phyloP scores from a whole-genome alignment of 78 protist genomes.

The Tieghemostelium lacteum region DNA sequence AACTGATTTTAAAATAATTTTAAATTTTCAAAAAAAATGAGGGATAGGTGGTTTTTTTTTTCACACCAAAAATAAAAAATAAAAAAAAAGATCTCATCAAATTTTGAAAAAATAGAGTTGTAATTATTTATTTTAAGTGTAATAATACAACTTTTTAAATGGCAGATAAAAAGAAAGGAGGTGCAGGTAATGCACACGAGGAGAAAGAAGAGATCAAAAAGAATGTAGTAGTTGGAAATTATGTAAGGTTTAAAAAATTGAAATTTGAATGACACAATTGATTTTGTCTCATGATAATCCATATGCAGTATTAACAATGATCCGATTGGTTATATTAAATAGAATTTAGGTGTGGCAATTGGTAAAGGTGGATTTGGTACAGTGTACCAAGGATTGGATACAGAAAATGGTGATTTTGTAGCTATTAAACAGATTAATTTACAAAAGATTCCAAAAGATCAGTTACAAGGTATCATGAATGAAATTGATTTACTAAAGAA shows the following conservation, averaged over 20 bases:
- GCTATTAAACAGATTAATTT: conserved; percentile 92
- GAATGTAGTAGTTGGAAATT: conserved; percentile 31
- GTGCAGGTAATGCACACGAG: too few relatives aligned
- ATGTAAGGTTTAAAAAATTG: too few relatives aligned
- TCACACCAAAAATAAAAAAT: too few relatives aligned
- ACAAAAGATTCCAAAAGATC: conserved; percentile 75
- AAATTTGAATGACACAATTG: not conserved
- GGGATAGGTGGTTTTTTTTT: too few relatives aligned
- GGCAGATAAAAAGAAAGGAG: too few relatives aligned
- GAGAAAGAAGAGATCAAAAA: conserved; percentile 35
- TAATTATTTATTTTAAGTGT: too few relatives aligned
- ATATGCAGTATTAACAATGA: not conserved
- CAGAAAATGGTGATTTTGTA: conserved; percentile 82
- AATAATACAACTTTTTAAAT: too few relatives aligned
- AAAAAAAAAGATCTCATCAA: too few relatives aligned
- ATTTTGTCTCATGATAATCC: not conserved
- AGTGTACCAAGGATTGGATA: conserved; percentile 83
- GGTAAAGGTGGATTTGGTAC: conserved; percentile 87
- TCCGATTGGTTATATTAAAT: not conserved
- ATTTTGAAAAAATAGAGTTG: too few relatives aligned
- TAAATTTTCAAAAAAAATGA: too few relatives aligned
- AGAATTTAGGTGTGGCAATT: conserved; percentile 77
- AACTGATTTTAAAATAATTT: too few relatives aligned
- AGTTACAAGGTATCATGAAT: conserved; percentile 62
- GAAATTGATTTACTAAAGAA: conserved; percentile 90